Conservation (phyloP, 345 rosid species). For the Citrus sp. region DNA sequence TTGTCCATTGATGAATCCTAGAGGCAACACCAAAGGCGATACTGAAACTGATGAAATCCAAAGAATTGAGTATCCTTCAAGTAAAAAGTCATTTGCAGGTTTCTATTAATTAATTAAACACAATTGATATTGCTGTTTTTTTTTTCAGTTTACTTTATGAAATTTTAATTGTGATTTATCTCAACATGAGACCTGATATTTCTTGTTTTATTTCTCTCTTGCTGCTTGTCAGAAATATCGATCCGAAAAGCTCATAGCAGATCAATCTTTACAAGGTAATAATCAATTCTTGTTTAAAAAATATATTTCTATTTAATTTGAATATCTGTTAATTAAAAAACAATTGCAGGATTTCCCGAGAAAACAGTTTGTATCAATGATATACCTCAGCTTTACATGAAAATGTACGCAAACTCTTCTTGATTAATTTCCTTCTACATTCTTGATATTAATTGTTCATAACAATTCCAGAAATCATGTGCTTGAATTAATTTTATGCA, state of each 20-base stretch:
- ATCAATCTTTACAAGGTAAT: slow-evolving; percentile 2
- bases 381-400: neutral
- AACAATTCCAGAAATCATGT: neutral
- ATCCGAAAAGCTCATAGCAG: neutral
- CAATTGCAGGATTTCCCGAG: slow-evolving; percentile 1
- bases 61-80: slow-evolving; percentile 87
- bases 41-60: slow-evolving; percentile 81
- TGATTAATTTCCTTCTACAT: neutral
- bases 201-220: too few relatives aligned
- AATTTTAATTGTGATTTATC: neutral
- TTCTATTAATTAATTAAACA: slow-evolving; percentile 26
- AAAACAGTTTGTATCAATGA: neutral
- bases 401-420: neutral
- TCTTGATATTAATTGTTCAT: neutral
- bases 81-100: slow-evolving; percentile 95
- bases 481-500: too few relatives aligned
- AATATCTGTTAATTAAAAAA: too few relatives aligned
- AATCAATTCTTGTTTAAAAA: too few relatives aligned
- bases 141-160: too few relatives aligned
- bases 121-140: slow-evolving; percentile 34
- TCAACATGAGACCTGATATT: too few relatives aligned
- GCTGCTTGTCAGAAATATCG: slow-evolving; percentile 12
- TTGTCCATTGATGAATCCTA: slow-evolving; percentile 24
- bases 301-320: too few relatives aligned
- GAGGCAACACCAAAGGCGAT: slow-evolving; percentile 95